These are phyloP conservation scores for Botrytis fabae DNA, from an alignment of 2,329 filamentous ascomycete genomes.

Conservation along the genomic window DNA sequence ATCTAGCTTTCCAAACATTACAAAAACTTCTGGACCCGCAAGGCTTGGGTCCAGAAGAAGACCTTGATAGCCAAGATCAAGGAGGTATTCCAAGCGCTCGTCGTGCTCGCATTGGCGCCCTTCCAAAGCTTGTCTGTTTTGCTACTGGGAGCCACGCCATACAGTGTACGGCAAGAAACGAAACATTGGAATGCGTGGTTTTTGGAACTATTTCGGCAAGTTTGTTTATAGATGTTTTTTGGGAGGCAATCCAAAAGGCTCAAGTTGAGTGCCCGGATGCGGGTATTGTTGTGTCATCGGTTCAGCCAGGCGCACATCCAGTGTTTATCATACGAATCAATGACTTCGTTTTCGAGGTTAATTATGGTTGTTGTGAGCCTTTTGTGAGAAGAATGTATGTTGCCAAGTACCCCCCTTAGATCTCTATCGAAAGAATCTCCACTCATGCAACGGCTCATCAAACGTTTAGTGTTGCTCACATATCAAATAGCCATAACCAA, in stretches of 20 bases:
- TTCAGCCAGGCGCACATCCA: background rate
- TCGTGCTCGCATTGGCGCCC: conserved; percentile 2
- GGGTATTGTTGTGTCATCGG: background rate
- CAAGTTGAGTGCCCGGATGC: background rate
- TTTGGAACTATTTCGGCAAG: conserved; percentile 25
- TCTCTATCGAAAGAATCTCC: background rate
- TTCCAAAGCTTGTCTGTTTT: conserved; percentile 24
- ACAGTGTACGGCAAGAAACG: conserved; percentile 21
- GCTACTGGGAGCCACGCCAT: conserved; percentile 21
- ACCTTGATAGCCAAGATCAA: conserved; percentile 13
- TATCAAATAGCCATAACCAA: background rate
- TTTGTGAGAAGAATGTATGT: conserved; percentile 29
- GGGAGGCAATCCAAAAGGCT: conserved; percentile 21
- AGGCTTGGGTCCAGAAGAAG: background rate
- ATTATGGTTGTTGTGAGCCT: conserved; percentile 27
- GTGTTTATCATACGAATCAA: conserved; percentile 1
- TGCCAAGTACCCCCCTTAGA: background rate
- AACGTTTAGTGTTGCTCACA: background rate
- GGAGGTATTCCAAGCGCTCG: conserved; percentile 18
- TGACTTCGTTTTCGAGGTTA: conserved; percentile 25
- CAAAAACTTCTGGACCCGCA: background rate
- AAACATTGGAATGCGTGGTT: conserved; percentile 25
- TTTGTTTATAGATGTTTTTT: conserved; percentile 24
- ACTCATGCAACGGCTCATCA: background rate
- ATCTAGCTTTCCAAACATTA: conserved; percentile 11